Evolutionary conservation across 257 asterid species (phyloP), one percentile per base, ranked within the genome.

Genomic region (Forsythia suspensa): DNA sequence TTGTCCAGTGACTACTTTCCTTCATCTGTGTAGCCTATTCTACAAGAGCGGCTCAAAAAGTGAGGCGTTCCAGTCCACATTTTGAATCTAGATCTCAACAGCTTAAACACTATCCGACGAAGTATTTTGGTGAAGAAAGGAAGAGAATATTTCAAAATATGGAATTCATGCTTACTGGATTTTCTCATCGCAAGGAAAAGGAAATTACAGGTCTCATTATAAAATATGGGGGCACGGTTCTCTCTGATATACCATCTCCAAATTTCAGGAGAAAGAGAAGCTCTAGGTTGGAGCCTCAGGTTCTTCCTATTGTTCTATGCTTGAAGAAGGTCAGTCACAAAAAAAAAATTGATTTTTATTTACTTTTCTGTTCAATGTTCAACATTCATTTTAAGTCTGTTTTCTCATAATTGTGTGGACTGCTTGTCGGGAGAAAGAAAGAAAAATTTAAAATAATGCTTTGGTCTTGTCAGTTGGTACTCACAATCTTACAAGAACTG

Each of bases 131-230:
- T 75, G 83, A 80, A 79, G 81, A 76, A 81, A 88, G 72, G 81
- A 91, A 81, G 68, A 88, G 89, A 87, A 79, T 93, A 81, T 88
- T 93, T 75, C 90, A 85, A 81, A 84, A 84, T 83, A 89, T 91
- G 85, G 95, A 90, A 77, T 93, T 93, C 87, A 83, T 93, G 86
- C 88, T 93, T 29, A 91, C 96, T 77, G 97, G 98, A 66, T 87
- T 91, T 81, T 88, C 96, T 76, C 79, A 77, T 76, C 84, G 73
- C 72, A 91, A 87, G 86, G 93, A 91, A 84, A 88, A 81, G 89
- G 91, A 90, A 82, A 80, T 90, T 68, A 93, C 87, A 78, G 87
- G 85, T 79, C 87, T 90, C 42, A 88, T 93, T 69, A 89, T 88
- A 74, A 86, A 83, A 63, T 82, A 86, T 72, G 97, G 98, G 81